phyloP scores from a whole-genome alignment of 1,284 basidiomycete species.

The Boletus semigastroideus region DNA sequence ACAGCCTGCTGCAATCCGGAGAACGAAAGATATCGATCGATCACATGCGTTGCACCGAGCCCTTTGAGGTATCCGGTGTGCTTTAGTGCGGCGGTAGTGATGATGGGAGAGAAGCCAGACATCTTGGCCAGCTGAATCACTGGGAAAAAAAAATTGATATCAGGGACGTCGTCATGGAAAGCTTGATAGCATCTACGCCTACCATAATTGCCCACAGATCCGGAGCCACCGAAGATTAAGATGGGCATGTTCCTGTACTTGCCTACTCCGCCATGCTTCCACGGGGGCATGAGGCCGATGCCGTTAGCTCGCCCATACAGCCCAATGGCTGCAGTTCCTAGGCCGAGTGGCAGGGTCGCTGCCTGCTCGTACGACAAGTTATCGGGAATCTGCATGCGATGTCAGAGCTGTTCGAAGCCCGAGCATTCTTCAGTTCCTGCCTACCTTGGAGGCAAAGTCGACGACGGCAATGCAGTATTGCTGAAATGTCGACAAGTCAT shows the following conservation, averaged over 20 bases:
- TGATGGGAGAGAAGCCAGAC: constrained; percentile 35
- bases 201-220: constrained; percentile 48
- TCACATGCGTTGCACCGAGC: constrained; percentile 46
- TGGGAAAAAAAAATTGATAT: constrained; percentile 10
- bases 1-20: constrained; percentile 28
- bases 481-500: constrained; percentile 46
- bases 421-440: neutral
- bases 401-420: constrained; percentile 7
- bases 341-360: constrained; percentile 29
- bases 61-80: constrained; percentile 41
- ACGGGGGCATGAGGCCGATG: constrained; percentile 33
- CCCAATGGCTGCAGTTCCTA: constrained; percentile 34
- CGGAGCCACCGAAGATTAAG: constrained; percentile 46
- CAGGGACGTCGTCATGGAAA: constrained; percentile 10
- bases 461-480: constrained; percentile 46
- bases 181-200: constrained; percentile 15
- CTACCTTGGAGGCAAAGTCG: constrained; percentile 44
- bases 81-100: constrained; percentile 44
- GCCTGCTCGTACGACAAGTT: constrained; percentile 34
- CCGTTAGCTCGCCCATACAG: constrained; percentile 33
- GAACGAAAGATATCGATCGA: constrained; percentile 38
- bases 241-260: constrained; percentile 41
- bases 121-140: constrained; percentile 34
- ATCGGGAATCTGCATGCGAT: constrained; percentile 30
- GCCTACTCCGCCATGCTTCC: constrained; percentile 34